These are phyloP conservation scores for Carallia pectinifolia DNA, from an alignment of 345 rosid genomes.

Conservation along the genomic window DNA sequence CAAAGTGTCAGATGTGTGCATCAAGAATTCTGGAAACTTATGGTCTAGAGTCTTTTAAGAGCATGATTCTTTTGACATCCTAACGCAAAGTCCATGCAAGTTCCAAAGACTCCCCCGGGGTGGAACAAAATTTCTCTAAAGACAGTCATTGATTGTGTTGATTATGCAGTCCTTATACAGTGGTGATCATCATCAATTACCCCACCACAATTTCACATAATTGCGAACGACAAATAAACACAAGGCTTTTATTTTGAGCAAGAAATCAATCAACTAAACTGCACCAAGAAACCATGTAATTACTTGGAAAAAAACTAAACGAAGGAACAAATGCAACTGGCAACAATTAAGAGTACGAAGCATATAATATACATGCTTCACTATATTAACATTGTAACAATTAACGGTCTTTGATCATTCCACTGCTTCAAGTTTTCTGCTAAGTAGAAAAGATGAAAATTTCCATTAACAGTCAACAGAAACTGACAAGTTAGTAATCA, in stretches of 20 bases:
- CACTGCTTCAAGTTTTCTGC: not conserved
- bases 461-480: not conserved
- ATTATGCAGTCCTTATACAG: not conserved
- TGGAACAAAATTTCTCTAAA: not conserved
- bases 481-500: slow-evolving; percentile 9
- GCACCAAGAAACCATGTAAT: too few relatives aligned
- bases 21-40: too few relatives aligned
- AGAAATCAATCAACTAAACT: too few relatives aligned
- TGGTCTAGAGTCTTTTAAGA: too few relatives aligned
- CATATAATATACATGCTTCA: not conserved
- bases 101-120: too few relatives aligned
- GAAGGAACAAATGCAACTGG: not conserved
- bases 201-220: not conserved
- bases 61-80: too few relatives aligned
- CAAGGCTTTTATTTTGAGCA: too few relatives aligned
- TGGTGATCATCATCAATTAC: not conserved
- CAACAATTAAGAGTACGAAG: not conserved
- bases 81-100: too few relatives aligned
- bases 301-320: not conserved
- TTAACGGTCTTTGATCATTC: not conserved
- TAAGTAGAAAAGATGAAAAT: not conserved
- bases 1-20: too few relatives aligned
- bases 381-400: not conserved
- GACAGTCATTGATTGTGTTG: not conserved
- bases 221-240: not conserved